Evolutionary conservation across 257 asterid species (phyloP).

Genomic region (Ocimum tenuiflorum): DNA sequence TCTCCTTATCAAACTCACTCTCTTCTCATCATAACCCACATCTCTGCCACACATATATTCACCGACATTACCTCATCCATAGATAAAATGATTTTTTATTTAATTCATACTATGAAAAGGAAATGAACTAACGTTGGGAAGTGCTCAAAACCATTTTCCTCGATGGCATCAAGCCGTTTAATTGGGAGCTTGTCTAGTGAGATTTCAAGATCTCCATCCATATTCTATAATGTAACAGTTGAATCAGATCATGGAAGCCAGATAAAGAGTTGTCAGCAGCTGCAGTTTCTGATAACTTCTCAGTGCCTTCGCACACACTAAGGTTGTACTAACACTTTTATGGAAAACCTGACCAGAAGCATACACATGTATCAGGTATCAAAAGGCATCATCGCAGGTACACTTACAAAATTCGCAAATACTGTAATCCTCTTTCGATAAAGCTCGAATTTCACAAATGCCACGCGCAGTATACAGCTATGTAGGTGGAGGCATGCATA

Average conservation of each 20-base stretch:
- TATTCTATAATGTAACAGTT: conserved; percentile 23
- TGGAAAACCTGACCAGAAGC: neutral
- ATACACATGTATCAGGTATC: neutral
- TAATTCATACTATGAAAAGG: neutral
- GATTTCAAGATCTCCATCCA: conserved; percentile 55
- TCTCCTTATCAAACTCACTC: conserved; percentile 63
- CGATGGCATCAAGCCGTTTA: conserved; percentile 61
- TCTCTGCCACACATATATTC: conserved; percentile 42
- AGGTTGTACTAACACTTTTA: neutral
- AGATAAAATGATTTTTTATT: neutral
- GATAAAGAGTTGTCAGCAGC: conserved; percentile 6
- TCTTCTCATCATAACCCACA: conserved; percentile 75
- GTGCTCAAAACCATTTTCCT: conserved; percentile 74
- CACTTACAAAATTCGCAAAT: neutral
- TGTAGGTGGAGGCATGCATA: no score
- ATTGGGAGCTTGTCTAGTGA: conserved; percentile 88
- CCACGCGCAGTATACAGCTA: no score
- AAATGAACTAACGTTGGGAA: conserved; percentile 51
- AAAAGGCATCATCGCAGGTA: neutral
- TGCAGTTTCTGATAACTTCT: neutral
- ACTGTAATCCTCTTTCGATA: neutral
- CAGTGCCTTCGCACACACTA: conserved; percentile 7
- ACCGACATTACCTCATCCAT: conserved; percentile 10
- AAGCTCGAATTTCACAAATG: neutral
- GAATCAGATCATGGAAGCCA: neutral